Evolutionary conservation across 163 green algal genomes (phyloP), one percentile per base, ranked within the genome.

Genomic region (Volvox carteri): DNA sequence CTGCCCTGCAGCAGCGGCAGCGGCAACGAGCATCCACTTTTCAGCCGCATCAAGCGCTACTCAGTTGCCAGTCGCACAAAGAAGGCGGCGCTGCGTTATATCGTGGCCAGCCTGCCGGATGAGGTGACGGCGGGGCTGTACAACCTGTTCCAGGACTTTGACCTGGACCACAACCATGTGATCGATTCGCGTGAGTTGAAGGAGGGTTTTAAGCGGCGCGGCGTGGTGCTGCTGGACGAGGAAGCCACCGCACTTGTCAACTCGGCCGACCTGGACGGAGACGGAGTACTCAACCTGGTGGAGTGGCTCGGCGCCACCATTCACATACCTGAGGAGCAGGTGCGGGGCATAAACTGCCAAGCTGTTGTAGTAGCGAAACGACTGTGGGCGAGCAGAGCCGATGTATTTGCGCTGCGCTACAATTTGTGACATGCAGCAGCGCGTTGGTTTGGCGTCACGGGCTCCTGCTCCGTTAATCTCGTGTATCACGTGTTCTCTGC

Each of bases 121-220:
- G 70, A 90, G 70, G 88, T 90, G 39, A 92, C 88, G 0, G 88
- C 85, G 28, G 88, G 88, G 54, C 88, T 92, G 50, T 83, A 67
- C 42, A 91, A 84, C 46, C 85, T 92, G 62, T 92, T 92, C 41
- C 56, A 90, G 65, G 74, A 88, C 60, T 86, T 92, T 50, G 88
- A 92, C 78, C 35, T 50, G n/a, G 88, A 92, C 50, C 37, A 37
- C 39, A 84, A 88, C 46, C 67, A 88, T 19, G 77, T 54, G 35
- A 85, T 92, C 48, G 78, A 76, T 65, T 28, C 56, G 48, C 42
- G 42, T 6, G 88, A 92, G 67, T 67, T 92, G 54, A 74, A 80
- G 65, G 37, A 76, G 48, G 88, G 81, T 46, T 87, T 87, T 46
- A 54, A 72, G 81, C 81, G 81, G 65, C 65, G 81, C 18, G 67